Evolutionary conservation across 768 basidiomycete species (phyloP), one percentile per base, ranked within the genome.

Genomic region (Collybia mongolica): DNA sequence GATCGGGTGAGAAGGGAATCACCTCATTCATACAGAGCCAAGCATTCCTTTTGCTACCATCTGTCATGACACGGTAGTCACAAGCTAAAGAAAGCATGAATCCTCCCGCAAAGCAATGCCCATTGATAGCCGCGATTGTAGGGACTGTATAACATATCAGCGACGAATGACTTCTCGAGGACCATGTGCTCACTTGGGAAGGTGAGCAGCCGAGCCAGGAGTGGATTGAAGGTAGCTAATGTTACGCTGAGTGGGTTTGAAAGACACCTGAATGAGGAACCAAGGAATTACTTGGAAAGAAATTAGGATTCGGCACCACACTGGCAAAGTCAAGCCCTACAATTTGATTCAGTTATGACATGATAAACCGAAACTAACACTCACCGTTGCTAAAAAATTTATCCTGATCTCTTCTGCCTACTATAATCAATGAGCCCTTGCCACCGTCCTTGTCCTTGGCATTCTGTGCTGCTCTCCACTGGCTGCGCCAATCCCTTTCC

Each of bases 1-100:
- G 17, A 32, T 38, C 11, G 12, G 24, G 36, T 12, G 20, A 28
- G 51, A 20, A 43, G 35, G 23, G 14, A 7, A 61, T 62, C 48
- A 90, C 88, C 73, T 96, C 94, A 62, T 96, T 98, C 93, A 97
- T 96, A 64, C 86, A 90, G 45, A 90, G 68, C 88, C 92, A 94
- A 1, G 88, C 86, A 60, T 85, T 83, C 24, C 84, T 84, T 57
- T 77, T 80, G 59, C 74, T 84, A 14, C 87, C 93, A 56, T 90
- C 85, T 12, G 83, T 90, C 85, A 95, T 93, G 48, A 96, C 77
- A 36, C 93, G 82, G 69, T 90, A 94, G 66, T 97, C 93, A 64
- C 91, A 95, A 3, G 77, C 79, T 43, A 97, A 67, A 2, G 92
- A 79, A 12, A 95, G 69, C 66, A 91, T 83, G 61, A 91, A 81